Evolutionary conservation across 306 rosid genomes (phyloP).

Genomic region (Lupinus albus): DNA sequence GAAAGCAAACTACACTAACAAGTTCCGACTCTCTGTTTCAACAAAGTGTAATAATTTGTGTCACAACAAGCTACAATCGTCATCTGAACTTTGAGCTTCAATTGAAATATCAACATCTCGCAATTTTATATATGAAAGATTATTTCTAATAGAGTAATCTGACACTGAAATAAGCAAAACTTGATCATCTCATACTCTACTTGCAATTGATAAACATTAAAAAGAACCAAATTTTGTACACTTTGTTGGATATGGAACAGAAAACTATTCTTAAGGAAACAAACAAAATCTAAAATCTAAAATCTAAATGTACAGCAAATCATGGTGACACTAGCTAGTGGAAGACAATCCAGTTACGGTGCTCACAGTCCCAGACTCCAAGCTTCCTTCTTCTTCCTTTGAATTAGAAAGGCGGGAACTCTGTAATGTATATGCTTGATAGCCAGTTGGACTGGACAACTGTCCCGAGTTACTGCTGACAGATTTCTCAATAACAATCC

Average conservation of each 20-base stretch:
- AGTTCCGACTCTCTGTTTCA: background rate
- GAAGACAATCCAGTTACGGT: conserved; percentile 40
- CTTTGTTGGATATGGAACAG: conserved; percentile 49
- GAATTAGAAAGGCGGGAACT: conserved; percentile 35
- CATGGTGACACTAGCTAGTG: conserved; percentile 32
- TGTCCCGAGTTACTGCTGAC: conserved; percentile 60
- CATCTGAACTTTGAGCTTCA: background rate
- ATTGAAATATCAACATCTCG: background rate
- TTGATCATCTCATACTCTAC: conserved; percentile 12
- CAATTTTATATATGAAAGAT: background rate
- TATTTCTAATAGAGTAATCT: conserved; percentile 23
- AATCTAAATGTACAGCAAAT: conserved; percentile 44
- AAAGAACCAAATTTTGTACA: conserved; percentile 49
- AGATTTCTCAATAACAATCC: conserved; percentile 73
- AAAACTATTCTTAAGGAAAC: conserved; percentile 29
- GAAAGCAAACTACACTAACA: background rate
- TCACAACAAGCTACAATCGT: background rate
- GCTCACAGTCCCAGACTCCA: conserved; percentile 31
- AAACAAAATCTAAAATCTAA: conserved; percentile 29
- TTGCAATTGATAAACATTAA: conserved; percentile 26
- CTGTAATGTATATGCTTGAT: conserved; percentile 55
- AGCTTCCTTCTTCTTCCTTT: conserved; percentile 49
- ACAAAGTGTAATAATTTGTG: background rate
- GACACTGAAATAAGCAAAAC: conserved; percentile 21
- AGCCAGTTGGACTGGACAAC: conserved; percentile 63